Conservation (phyloP, 495 filamentous ascomycete species). For the Penicillium alfredii region DNA sequence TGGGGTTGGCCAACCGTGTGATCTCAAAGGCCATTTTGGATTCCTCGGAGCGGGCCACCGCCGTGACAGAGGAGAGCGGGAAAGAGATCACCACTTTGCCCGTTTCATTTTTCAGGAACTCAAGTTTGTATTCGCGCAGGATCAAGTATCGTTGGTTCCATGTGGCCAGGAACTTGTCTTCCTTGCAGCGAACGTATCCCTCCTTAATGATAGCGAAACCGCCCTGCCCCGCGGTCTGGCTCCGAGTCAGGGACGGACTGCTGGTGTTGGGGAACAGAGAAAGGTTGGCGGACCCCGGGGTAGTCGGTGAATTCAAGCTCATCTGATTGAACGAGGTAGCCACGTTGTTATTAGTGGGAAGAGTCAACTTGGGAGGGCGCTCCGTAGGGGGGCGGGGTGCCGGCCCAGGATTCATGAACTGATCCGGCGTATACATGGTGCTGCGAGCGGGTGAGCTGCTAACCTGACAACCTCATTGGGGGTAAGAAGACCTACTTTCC, state of each 20-base stretch:
- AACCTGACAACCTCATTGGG: too few species aligned
- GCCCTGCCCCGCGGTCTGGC: slow-evolving; percentile 55
- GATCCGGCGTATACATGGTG: slow-evolving; percentile 59
- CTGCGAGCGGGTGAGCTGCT: slow-evolving; percentile 1
- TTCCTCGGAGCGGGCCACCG: slow-evolving; percentile 79
- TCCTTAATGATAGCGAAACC: slow-evolving; percentile 78
- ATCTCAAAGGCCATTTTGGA: slow-evolving; percentile 89
- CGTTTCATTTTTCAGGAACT: slow-evolving; percentile 85
- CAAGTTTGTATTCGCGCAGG: slow-evolving; percentile 78
- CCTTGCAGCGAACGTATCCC: slow-evolving; percentile 79
- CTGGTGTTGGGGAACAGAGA: slow-evolving; percentile 58
- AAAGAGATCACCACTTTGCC: slow-evolving; percentile 77
- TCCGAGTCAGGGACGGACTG: slow-evolving; percentile 56
- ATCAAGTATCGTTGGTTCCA: slow-evolving; percentile 90
- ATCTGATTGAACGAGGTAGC: slow-evolving; percentile 75
- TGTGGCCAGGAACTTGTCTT: slow-evolving; percentile 77
- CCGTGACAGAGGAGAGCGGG: slow-evolving; percentile 74
- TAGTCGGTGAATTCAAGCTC: slow-evolving; percentile 62
- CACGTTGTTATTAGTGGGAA: slow-evolving; percentile 60
- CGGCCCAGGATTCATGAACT: slow-evolving; percentile 96
- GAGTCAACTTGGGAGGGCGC: slow-evolving; percentile 64
- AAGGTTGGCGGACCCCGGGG: slow-evolving; percentile 40
- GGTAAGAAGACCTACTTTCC: slow-evolving; percentile 35
- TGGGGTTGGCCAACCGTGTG: slow-evolving; percentile 59
- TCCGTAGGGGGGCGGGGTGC: slow-evolving; percentile 86